These are phyloP conservation scores for Pseudogymnoascus sp. DNA, from an alignment of 2,329 filamentous ascomycete species.

Conservation along the genomic window DNA sequence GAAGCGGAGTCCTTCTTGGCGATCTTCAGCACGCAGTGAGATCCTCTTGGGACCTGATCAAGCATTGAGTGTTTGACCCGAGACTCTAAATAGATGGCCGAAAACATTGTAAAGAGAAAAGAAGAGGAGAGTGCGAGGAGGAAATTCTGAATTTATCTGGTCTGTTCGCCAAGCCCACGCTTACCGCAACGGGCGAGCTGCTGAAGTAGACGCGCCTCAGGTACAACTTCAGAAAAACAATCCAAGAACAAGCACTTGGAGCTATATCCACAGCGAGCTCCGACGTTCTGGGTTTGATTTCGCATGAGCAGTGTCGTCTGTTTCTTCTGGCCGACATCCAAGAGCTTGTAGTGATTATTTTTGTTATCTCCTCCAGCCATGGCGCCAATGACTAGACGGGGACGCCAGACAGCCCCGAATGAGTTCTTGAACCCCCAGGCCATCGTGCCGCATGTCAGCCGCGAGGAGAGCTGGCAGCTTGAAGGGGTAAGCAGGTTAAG, in stretches of 20 bases:
- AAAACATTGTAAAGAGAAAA: slow-evolving; percentile 63
- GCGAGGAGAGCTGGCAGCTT: slow-evolving; percentile 27
- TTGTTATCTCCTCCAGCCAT: slow-evolving; percentile 15
- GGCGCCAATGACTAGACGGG: slow-evolving; percentile 24
- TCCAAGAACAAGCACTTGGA: neutral
- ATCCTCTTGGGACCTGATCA: slow-evolving; percentile 75
- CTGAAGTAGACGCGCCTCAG: neutral
- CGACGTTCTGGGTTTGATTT: neutral
- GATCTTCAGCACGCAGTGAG: slow-evolving; percentile 95
- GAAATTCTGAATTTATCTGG: neutral
- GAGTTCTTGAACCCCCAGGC: neutral
- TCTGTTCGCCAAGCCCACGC: neutral
- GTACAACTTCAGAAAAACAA: neutral
- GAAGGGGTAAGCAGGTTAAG: no score
- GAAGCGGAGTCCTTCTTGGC: slow-evolving; percentile 78
- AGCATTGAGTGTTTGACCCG: slow-evolving; percentile 89
- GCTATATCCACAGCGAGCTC: neutral
- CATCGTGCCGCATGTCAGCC: neutral
- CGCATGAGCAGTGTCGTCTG: neutral
- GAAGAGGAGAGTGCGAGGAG: slow-evolving; percentile 16
- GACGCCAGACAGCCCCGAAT: neutral
- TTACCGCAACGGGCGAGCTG: neutral
- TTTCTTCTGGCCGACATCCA: neutral
- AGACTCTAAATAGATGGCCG: slow-evolving; percentile 99
- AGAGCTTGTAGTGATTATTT: neutral